Conservation (phyloP, 106 monocot species). For the Xerophyta viscosa region DNA sequence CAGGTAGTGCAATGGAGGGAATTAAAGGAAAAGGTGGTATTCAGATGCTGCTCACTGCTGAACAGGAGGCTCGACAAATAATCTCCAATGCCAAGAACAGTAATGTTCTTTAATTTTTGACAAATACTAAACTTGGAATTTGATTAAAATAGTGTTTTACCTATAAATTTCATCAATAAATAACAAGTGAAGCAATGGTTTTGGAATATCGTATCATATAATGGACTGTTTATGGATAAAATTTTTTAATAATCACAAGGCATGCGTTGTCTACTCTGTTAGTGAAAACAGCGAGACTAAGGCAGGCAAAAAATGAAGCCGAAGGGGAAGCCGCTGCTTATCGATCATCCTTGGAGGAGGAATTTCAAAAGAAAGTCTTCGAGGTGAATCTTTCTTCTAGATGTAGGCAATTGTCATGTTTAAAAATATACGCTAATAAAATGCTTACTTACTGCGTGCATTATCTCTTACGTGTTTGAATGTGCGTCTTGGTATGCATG, state of each 20-base stretch:
- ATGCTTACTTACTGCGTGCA: no score
- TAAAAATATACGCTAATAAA: no score
- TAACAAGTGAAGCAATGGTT: neutral
- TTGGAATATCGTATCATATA: neutral
- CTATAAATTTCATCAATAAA: no score
- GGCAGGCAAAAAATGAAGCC: slow-evolving; percentile 37
- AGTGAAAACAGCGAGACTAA: slow-evolving; percentile 35
- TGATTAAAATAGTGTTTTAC: no score
- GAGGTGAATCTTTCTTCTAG: slow-evolving; percentile 12
- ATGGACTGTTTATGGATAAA: no score
- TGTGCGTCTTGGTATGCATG: no score
- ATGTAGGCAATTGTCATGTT: neutral
- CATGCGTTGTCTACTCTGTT: neutral
- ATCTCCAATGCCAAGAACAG: slow-evolving; percentile 31
- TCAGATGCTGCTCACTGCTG: slow-evolving; percentile 32
- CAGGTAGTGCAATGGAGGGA: no score
- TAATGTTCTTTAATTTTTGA: no score
- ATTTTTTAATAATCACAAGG: no score
- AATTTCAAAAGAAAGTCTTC: slow-evolving; percentile 29
- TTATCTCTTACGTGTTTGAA: no score
- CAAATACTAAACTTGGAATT: no score
- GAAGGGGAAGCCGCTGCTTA: slow-evolving; percentile 21
- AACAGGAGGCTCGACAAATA: slow-evolving; percentile 45
- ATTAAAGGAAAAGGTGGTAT: slow-evolving; percentile 37
- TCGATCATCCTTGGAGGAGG: slow-evolving; percentile 24